Percentiles rank a stretch among this genome's conserved stretches.
Evolutionary conservation across 139 green algal species (phyloP).

Genomic region (Dunaliella primolecta): DNA sequence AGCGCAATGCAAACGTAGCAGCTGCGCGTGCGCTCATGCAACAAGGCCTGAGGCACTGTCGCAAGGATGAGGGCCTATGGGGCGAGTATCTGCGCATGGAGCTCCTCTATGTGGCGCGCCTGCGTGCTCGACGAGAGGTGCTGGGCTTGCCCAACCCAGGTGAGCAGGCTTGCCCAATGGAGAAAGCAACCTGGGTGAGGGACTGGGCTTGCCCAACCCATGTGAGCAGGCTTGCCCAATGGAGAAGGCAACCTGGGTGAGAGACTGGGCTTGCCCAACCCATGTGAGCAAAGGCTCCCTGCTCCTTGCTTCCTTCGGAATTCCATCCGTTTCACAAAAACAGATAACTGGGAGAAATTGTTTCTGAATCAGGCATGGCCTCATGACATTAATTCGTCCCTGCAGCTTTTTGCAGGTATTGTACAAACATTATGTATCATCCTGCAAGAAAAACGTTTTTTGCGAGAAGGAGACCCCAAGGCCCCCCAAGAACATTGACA

Average conservation of each 20-base stretch:
- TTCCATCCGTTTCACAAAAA: too few species aligned
- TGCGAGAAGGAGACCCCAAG: too few species aligned
- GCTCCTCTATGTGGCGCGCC: conserved; percentile 47
- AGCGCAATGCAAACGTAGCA: conserved; percentile 69
- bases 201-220: background rate
- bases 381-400: too few species aligned
- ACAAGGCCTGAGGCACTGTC: conserved; percentile 81
- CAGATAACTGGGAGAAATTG: too few species aligned
- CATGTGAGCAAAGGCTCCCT: background rate
- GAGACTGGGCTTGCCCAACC: conserved; percentile 6
- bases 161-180: conserved; percentile 10
- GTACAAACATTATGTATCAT: too few species aligned
- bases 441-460: too few species aligned
- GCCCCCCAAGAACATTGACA: too few species aligned
- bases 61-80: conserved; percentile 68
- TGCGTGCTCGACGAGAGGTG: conserved; percentile 63
- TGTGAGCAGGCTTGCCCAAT: background rate
- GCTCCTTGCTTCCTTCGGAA: too few species aligned
- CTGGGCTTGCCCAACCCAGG: conserved; percentile 62
- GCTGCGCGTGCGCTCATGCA: conserved; percentile 89
- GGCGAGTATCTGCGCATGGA: conserved; percentile 79
- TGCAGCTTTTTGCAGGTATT: too few species aligned
- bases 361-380: too few species aligned
- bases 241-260: background rate
- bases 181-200: background rate